Percentiles rank a stretch among this genome's conserved stretches.
phyloP scores from a whole-genome alignment of 805 yeast genomes.

The Yarrowia sp. region DNA sequence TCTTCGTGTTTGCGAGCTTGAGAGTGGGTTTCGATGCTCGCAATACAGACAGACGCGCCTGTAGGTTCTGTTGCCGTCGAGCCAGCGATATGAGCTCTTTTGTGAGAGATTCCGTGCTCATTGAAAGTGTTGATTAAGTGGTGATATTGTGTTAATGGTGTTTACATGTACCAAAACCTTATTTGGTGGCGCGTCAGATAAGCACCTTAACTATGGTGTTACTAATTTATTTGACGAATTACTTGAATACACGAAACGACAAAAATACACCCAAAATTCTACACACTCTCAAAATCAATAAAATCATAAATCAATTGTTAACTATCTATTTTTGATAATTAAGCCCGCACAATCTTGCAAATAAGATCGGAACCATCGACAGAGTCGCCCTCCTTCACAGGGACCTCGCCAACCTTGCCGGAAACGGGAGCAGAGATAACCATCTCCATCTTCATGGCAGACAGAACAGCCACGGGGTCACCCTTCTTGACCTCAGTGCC shows the following conservation, averaged over 20 bases:
- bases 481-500: conserved; percentile 95
- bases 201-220: too few relatives aligned
- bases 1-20: background rate
- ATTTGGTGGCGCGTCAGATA: background rate
- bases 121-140: background rate
- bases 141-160: background rate
- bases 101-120: conserved; percentile 6
- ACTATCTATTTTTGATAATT: conserved; percentile 10
- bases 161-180: conserved; percentile 24
- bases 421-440: conserved; percentile 89
- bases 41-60: background rate
- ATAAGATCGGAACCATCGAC: conserved; percentile 94
- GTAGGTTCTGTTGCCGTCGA: conserved; percentile 13
- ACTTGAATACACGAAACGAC: too few relatives aligned
- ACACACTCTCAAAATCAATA: background rate
- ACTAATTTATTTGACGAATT: too few relatives aligned
- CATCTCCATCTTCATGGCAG: conserved; percentile 99
- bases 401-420: conserved; percentile 80
- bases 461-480: conserved; percentile 88
- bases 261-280: too few relatives aligned
- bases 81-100: conserved; percentile 12
- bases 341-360: conserved; percentile 58
- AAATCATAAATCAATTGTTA: conserved; percentile 31
- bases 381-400: conserved; percentile 88
- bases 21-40: background rate